Evolutionary conservation across 2,329 filamentous ascomycete genomes (phyloP), one percentile per base, ranked within the genome.

Genomic region (Ilyonectria sp.): DNA sequence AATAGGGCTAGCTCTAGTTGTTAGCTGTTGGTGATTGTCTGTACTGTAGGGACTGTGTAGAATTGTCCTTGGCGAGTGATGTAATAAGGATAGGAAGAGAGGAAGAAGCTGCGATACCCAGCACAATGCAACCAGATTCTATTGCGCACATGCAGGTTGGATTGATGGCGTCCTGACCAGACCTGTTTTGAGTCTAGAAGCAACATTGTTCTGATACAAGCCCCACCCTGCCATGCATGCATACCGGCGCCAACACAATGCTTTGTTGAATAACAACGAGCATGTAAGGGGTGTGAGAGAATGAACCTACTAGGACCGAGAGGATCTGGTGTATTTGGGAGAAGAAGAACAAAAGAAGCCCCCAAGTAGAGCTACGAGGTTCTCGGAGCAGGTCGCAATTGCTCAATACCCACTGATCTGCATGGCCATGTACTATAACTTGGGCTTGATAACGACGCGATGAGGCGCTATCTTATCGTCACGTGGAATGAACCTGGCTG

Each of bases 1-100:
- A 82, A 74, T 90, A 72, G 53, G 52, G 40, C 13, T 35, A 21
- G 33, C 43, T 26, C 29, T 35, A 35, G 35, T 33, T 63, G 17
- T 29, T 46, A n/a, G 31, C 7, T 53, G n/a, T 35, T 53, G 29
- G 15, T 7, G 10, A 17, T 40, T 56, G 53, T 21, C 23, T 56
- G 35, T 53, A 23, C 15, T 33, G 29, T 21, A 21, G 23, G 23
- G 13, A 33, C n/a, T 53, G 50, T 35, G 50, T 37, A 26, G 50
- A 21, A 50, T 50, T 49, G 54, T 37, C 11, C 37, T 50, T 43
- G n/a, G 23, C 35, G n/a, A 53, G 29, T 31, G 60, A 50, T 23
- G 60, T 56, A 33, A 57, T 63, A 53, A 58, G 54, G 68, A 63
- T 73, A 60, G 63, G 60, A 58, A 52, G 68, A 63, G 71, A 60